These are phyloP conservation scores for Arthrocladium fulminans DNA, from an alignment of 2,329 filamentous ascomycete species.

Conservation along the genomic window DNA sequence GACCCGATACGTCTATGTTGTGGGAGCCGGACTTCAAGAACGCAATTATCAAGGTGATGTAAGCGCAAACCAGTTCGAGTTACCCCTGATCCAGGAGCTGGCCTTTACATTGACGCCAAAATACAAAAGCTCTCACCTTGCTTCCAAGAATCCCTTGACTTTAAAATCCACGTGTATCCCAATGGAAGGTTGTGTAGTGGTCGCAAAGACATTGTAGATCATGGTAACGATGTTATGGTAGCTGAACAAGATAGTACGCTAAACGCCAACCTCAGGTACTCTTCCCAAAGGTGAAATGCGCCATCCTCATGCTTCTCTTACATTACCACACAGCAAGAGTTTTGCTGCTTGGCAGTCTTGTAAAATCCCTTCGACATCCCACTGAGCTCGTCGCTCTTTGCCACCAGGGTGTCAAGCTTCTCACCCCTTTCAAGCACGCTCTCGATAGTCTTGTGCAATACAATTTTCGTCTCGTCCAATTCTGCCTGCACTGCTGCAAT, in stretches of 20 bases:
- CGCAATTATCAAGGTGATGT: background rate
- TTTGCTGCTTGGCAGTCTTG: slow-evolving; percentile 56
- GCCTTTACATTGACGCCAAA: too few species aligned
- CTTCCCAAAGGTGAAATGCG: too few species aligned
- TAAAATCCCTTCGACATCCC: slow-evolving; percentile 98
- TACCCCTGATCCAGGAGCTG: background rate
- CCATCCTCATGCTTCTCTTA: too few species aligned
- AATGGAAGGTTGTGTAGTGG: too few species aligned
- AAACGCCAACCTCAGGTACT: too few species aligned
- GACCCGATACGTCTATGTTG: background rate
- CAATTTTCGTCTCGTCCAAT: slow-evolving; percentile 93
- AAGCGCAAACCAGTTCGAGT: background rate
- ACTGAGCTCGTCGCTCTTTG: slow-evolving; percentile 85
- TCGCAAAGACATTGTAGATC: background rate
- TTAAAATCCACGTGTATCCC: too few species aligned
- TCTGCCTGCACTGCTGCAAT: slow-evolving; percentile 95
- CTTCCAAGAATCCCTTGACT: too few species aligned
- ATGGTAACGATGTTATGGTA: too few species aligned
- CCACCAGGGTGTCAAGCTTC: slow-evolving; percentile 90
- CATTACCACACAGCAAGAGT: slow-evolving; percentile 52
- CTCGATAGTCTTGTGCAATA: slow-evolving; percentile 94
- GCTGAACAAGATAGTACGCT: too few species aligned
- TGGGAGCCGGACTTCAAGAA: background rate
- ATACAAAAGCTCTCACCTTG: too few species aligned
- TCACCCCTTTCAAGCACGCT: slow-evolving; percentile 65